phyloP scores from a whole-genome alignment of 371 early-diverging fungal species.

The Mortierella sp. region DNA sequence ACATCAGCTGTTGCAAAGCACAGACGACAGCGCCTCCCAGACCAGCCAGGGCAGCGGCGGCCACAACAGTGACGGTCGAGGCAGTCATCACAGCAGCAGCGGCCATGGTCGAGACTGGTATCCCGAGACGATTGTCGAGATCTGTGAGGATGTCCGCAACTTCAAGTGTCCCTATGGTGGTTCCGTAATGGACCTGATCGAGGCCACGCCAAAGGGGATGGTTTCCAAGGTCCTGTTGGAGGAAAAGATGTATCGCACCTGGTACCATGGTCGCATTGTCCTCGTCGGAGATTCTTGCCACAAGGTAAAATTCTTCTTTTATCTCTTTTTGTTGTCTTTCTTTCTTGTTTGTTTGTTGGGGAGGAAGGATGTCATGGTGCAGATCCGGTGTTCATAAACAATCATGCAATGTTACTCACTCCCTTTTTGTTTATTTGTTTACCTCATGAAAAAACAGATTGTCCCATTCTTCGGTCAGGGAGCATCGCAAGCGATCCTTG shows the following conservation, averaged over 20 bases:
- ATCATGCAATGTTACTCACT: conserved; percentile 5
- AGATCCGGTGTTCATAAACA: not conserved
- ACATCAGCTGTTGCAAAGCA: conserved; percentile 21
- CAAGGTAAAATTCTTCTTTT: not conserved
- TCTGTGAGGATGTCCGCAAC: conserved; percentile 52
- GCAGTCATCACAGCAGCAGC: conserved; percentile 30
- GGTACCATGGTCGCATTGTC: conserved; percentile 55
- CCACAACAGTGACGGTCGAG: conserved; percentile 27
- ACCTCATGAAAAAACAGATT: conserved; percentile 17
- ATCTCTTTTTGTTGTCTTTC: not conserved
- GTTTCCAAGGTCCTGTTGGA: conserved; percentile 50
- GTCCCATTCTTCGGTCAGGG: conserved; percentile 58
- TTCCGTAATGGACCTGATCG: conserved; percentile 45
- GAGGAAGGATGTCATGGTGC: not conserved
- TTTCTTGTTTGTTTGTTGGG: not conserved
- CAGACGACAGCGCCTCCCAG: conserved; percentile 21
- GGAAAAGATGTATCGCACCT: conserved; percentile 49
- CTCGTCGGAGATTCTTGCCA: conserved; percentile 39
- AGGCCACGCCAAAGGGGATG: conserved; percentile 43
- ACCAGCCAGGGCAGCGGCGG: conserved; percentile 15
- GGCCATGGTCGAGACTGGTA: conserved; percentile 48
- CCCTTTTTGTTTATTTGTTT: not conserved
- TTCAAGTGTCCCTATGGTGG: conserved; percentile 56
- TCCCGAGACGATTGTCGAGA: conserved; percentile 51
- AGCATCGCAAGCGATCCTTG: conserved; percentile 56